phyloP scores from a whole-genome alignment of 2,329 filamentous ascomycete species.

The Penicillium brasilianum region DNA sequence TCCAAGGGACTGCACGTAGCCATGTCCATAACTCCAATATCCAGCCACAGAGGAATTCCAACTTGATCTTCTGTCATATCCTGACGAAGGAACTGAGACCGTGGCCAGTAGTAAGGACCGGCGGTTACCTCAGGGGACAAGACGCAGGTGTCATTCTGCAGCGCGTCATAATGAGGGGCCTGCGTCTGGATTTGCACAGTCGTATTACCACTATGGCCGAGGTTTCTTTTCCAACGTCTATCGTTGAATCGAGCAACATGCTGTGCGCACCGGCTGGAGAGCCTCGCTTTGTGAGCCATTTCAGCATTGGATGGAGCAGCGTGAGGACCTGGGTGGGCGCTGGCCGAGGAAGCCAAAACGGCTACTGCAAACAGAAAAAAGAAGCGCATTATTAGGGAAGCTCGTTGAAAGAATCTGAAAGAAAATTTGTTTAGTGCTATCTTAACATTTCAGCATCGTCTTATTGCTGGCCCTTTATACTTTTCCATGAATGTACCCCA shows the following conservation, averaged over 20 bases:
- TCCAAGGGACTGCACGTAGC: slow-evolving; percentile 47
- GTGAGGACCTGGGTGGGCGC: background rate
- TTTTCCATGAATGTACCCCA: background rate
- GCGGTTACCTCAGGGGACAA: slow-evolving; percentile 44
- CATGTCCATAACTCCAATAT: slow-evolving; percentile 51
- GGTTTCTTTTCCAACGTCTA: background rate
- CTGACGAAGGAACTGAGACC: slow-evolving; percentile 45
- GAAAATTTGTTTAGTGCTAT: background rate
- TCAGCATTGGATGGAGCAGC: background rate
- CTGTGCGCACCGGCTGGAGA: background rate
- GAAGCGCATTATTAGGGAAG: background rate
- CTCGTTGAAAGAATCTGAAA: background rate
- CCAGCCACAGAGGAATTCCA: slow-evolving; percentile 49
- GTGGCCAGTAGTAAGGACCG: slow-evolving; percentile 44
- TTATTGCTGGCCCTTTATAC: background rate
- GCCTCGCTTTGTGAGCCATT: background rate
- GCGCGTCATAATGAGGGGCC: slow-evolving; percentile 26
- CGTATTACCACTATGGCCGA: background rate
- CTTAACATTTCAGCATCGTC: background rate
- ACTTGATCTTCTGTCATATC: slow-evolving; percentile 44
- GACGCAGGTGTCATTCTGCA: slow-evolving; percentile 39
- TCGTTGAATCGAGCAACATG: background rate
- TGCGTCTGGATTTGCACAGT: slow-evolving; percentile 8
- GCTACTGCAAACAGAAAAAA: background rate
- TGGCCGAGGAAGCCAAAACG: background rate